Percentiles rank a stretch among this genome's conserved stretches.
Conservation (phyloP, 805 yeast genomes). For the Metschnikowia corniflorae region DNA sequence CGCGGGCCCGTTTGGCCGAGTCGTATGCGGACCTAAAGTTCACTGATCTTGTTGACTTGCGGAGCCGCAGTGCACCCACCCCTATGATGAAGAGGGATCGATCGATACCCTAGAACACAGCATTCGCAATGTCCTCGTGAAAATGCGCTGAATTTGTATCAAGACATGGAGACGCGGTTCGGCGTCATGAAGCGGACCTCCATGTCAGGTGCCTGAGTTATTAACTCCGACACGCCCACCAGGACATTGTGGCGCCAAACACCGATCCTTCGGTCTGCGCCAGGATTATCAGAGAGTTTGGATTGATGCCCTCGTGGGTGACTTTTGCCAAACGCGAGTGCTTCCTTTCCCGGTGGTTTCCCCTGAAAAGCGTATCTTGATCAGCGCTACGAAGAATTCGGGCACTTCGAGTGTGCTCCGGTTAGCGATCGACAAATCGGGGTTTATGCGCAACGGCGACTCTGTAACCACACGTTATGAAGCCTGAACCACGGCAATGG, state of each 20-base stretch:
- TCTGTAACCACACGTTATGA: slow-evolving; percentile 83
- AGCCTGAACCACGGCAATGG: slow-evolving; percentile 89
- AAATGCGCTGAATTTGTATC: slow-evolving; percentile 1
- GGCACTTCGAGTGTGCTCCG: slow-evolving; percentile 52
- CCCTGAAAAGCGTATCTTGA: slow-evolving; percentile 35
- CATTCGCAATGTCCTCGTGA: background rate
- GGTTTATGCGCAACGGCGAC: slow-evolving; percentile 94
- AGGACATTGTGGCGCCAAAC: slow-evolving; percentile 39
- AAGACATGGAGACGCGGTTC: slow-evolving; percentile 18
- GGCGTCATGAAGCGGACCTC: slow-evolving; percentile 21
- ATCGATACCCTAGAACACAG: slow-evolving; percentile 2
- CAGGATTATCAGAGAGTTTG: slow-evolving; percentile 35
- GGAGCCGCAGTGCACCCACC: slow-evolving; percentile 1
- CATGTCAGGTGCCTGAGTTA: slow-evolving; percentile 38
- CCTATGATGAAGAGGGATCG: background rate
- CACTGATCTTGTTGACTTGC: slow-evolving; percentile 19
- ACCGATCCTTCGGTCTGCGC: slow-evolving; percentile 44
- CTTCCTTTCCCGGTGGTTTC: slow-evolving; percentile 42
- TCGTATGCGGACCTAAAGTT: slow-evolving; percentile 28
- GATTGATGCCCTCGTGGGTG: slow-evolving; percentile 42
- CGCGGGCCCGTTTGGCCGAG: slow-evolving; percentile 33
- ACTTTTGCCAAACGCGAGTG: slow-evolving; percentile 40
- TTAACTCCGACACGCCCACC: slow-evolving; percentile 39
- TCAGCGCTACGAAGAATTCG: slow-evolving; percentile 38
- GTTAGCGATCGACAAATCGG: slow-evolving; percentile 94